Evolutionary conservation across 2,329 filamentous ascomycete species (phyloP).

Genomic region (Verticillium klebahnii): DNA sequence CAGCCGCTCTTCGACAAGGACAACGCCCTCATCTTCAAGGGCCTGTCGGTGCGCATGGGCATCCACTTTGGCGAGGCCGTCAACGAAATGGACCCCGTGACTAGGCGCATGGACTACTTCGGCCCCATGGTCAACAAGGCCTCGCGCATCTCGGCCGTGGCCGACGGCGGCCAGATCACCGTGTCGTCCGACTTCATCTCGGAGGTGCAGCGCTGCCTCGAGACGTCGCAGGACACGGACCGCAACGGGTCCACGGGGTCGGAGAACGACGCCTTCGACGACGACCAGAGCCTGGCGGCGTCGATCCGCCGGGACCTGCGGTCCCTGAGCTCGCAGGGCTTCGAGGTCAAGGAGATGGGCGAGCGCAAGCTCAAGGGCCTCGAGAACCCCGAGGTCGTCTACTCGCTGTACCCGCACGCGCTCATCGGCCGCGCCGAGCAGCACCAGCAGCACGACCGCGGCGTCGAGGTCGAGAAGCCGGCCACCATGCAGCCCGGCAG

Average conservation of each 20-base stretch:
- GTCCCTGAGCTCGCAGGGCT: conserved; percentile 83
- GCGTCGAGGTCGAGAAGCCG: conserved; percentile 43
- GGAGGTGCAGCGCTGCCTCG: conserved; percentile 86
- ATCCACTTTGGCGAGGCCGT: conserved; percentile 94
- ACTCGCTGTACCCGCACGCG: conserved; percentile 89
- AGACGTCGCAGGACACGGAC: conserved; percentile 84
- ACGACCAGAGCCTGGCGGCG: conserved; percentile 69
- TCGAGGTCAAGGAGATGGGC: conserved; percentile 94
- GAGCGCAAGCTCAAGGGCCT: conserved; percentile 94
- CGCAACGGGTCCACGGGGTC: conserved; percentile 62
- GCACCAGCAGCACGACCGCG: conserved; percentile 49
- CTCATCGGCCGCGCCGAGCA: conserved; percentile 75
- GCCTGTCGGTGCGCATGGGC: conserved; percentile 94
- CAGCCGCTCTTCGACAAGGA: conserved; percentile 80
- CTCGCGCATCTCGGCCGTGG: conserved; percentile 86
- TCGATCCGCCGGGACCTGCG: conserved; percentile 84
- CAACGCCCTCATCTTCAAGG: conserved; percentile 85
- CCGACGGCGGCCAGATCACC: conserved; percentile 94
- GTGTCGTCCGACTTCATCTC: conserved; percentile 96
- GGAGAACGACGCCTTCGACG: conserved; percentile 67
- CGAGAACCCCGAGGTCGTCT: conserved; percentile 94
- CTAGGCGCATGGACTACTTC: conserved; percentile 98
- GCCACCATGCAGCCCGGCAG: conserved; percentile 59
- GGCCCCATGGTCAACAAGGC: conserved; percentile 99
- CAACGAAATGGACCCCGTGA: conserved; percentile 93